A percentile compares a stretch with the other conserved stretches of the same genome.
Evolutionary conservation across 345 rosid species (phyloP).

Genomic region (Pistacia vera): DNA sequence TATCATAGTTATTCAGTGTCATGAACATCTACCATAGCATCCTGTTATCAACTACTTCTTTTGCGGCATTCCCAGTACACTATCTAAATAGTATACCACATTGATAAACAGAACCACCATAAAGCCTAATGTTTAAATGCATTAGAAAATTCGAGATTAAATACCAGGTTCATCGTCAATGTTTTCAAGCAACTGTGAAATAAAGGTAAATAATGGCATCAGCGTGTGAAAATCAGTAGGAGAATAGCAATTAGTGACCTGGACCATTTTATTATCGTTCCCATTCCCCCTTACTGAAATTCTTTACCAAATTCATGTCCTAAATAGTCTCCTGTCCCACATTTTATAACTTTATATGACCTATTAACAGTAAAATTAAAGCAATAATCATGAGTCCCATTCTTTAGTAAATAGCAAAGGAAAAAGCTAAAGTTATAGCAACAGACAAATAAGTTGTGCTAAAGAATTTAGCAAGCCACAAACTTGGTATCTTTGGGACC

Average conservation of each 20-base stretch:
- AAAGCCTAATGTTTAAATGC: neutral
- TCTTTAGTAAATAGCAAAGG: neutral
- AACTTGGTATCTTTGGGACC: neutral
- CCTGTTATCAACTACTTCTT: neutral
- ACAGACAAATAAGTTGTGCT: neutral
- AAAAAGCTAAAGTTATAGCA: neutral
- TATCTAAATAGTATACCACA: neutral
- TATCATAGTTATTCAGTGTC: neutral
- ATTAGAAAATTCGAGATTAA: neutral
- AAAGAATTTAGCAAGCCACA: neutral
- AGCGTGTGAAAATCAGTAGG: neutral
- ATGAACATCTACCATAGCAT: neutral
- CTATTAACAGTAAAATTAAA: neutral
- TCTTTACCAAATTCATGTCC: neutral
- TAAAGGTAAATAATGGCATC: neutral
- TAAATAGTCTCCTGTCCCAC: neutral
- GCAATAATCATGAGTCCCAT: neutral
- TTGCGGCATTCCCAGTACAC: neutral
- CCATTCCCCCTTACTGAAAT: neutral
- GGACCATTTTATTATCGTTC: neutral
- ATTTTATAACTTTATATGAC: neutral
- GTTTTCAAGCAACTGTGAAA: neutral
- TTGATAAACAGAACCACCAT: neutral
- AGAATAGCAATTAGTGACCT: neutral
- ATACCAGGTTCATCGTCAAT: neutral